A percentile compares a stretch with the other conserved stretches of the same genome.
Conservation (phyloP, 306 rosid genomes). For the Medicago truncatula region DNA sequence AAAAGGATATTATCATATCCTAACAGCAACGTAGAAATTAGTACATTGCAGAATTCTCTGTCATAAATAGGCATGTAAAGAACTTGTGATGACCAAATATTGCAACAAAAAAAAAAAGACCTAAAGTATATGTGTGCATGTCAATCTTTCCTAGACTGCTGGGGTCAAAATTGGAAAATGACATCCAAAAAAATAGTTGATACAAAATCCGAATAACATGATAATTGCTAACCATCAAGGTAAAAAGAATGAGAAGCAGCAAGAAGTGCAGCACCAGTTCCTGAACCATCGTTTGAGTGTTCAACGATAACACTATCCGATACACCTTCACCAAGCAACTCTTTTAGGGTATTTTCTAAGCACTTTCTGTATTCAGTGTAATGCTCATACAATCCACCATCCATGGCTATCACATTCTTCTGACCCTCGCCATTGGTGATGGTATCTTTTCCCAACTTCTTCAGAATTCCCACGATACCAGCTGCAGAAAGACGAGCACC, state of each 20-base stretch:
- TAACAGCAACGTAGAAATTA: conserved; percentile 24
- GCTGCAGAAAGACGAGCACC: conserved; percentile 95
- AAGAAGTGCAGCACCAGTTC: conserved; percentile 89
- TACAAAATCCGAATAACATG: conserved; percentile 30
- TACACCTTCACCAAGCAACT: conserved; percentile 67
- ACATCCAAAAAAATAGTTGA: conserved; percentile 33
- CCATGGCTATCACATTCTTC: conserved; percentile 74
- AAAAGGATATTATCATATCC: conserved; percentile 14
- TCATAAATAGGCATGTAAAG: conserved; percentile 17
- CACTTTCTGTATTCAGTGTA: conserved; percentile 73
- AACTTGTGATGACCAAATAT: conserved; percentile 21
- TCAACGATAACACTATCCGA: conserved; percentile 53
- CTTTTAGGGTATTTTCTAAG: conserved; percentile 69
- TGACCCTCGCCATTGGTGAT: conserved; percentile 48
- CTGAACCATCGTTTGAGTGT: conserved; percentile 86
- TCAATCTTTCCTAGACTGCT: conserved; percentile 31
- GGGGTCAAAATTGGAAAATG: conserved; percentile 28
- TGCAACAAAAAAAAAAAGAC: conserved; percentile 36
- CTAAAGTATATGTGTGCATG: conserved; percentile 7
- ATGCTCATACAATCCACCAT: conserved; percentile 93
- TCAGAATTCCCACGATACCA: conserved; percentile 78
- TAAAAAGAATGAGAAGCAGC: conserved; percentile 85
- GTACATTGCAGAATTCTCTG: conserved; percentile 5
- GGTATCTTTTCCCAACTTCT: conserved; percentile 75
- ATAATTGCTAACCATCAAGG: conserved; percentile 45